These are phyloP conservation scores for Aspergillus caelatus DNA, from an alignment of 2,329 filamentous ascomycete genomes.

Conservation along the genomic window DNA sequence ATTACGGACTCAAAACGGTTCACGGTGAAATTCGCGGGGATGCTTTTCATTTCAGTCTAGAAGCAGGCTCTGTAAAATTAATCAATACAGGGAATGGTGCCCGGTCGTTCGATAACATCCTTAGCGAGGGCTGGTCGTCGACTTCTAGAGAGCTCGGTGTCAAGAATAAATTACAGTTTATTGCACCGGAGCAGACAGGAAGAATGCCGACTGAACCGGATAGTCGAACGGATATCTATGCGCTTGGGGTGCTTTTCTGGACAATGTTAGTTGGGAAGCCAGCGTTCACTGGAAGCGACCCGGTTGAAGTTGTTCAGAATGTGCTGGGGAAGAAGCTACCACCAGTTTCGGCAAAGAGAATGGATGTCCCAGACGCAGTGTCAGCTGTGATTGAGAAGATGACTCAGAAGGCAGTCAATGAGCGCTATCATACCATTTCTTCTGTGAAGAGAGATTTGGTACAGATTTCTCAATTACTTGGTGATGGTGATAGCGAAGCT, in stretches of 20 bases:
- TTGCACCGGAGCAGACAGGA: slow-evolving; percentile 92
- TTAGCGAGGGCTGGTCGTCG: slow-evolving; percentile 84
- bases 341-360: slow-evolving; percentile 72
- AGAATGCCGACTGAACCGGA: slow-evolving; percentile 91
- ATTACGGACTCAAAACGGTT: slow-evolving; percentile 81
- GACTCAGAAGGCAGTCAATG: slow-evolving; percentile 83
- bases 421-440: slow-evolving; percentile 86
- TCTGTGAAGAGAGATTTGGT: slow-evolving; percentile 81
- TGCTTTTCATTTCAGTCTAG: slow-evolving; percentile 81
- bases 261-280: slow-evolving; percentile 77
- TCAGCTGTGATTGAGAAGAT: slow-evolving; percentile 87
- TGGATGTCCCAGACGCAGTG: slow-evolving; percentile 82
- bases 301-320: slow-evolving; percentile 88
- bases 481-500: slow-evolving; percentile 71
- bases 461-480: slow-evolving; percentile 72
- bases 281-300: slow-evolving; percentile 76
- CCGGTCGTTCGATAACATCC: slow-evolving; percentile 85
- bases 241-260: slow-evolving; percentile 87
- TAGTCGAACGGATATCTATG: slow-evolving; percentile 90
- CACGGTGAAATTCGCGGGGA: slow-evolving; percentile 91
- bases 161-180: slow-evolving; percentile 86
- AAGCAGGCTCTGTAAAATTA: slow-evolving; percentile 73
- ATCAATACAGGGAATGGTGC: slow-evolving; percentile 85
- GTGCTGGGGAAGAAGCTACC: slow-evolving; percentile 80
- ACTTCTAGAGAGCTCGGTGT: slow-evolving; percentile 82